Conservation (phyloP, 352 stramenopile genomes). For the Pythium rishiriense region DNA sequence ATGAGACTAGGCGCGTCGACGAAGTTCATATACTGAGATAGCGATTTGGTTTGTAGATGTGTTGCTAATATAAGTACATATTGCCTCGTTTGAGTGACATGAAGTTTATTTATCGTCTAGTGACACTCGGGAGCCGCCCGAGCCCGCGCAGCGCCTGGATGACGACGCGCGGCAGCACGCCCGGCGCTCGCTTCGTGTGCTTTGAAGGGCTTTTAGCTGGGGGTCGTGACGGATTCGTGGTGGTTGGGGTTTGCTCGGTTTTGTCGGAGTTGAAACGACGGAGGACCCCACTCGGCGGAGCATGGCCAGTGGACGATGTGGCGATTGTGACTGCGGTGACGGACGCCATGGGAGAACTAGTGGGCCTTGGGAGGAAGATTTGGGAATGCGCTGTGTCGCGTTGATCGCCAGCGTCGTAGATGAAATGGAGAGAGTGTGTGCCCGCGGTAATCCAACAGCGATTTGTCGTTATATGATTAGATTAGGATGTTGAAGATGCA, state of each 20-base stretch:
- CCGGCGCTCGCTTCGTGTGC: no score
- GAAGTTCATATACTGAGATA: conserved; percentile 7
- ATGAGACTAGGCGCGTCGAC: conserved; percentile 17
- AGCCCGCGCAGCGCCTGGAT: background rate
- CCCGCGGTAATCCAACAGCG: background rate
- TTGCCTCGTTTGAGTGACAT: background rate
- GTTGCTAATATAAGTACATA: background rate
- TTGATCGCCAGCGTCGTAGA: no score
- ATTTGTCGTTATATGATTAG: background rate
- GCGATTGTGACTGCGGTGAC: no score
- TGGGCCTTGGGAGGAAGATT: no score
- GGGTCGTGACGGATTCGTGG: background rate
- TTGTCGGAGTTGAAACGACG: no score
- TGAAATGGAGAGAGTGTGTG: no score
- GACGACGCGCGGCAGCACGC: background rate
- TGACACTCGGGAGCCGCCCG: background rate
- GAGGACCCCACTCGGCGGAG: no score
- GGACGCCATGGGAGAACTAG: no score
- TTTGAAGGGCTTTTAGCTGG: background rate
- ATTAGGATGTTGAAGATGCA: background rate
- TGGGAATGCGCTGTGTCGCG: no score
- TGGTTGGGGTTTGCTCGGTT: background rate
- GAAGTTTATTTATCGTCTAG: background rate
- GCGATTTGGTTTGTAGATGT: background rate
- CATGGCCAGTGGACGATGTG: no score